Conservation (phyloP, 495 filamentous ascomycete species). For the Trichoderma asperelloides region DNA sequence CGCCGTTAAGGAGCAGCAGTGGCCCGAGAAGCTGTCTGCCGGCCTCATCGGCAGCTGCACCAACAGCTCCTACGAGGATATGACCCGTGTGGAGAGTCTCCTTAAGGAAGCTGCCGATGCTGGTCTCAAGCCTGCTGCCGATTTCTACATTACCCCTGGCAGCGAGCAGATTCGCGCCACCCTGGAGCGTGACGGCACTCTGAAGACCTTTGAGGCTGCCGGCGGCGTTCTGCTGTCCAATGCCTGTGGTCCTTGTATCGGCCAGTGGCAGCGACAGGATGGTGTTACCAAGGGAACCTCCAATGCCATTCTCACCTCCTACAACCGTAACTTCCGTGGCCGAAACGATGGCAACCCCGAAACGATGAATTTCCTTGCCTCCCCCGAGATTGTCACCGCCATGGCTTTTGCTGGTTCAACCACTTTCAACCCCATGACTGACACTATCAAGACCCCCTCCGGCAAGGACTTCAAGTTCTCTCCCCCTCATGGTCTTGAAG, state of each 20-base stretch:
- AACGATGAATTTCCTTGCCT: conserved; percentile 98
- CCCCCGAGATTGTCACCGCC: conserved; percentile 91
- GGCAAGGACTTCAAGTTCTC: conserved; percentile 80
- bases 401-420: conserved; percentile 88
- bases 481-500: conserved; percentile 67
- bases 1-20: conserved; percentile 70
- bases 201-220: conserved; percentile 77
- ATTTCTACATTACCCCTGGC: conserved; percentile 93
- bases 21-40: conserved; percentile 84
- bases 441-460: conserved; percentile 70
- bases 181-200: conserved; percentile 73
- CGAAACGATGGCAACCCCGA: conserved; percentile 92
- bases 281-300: conserved; percentile 67
- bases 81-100: conserved; percentile 86
- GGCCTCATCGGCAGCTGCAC: conserved; percentile 96
- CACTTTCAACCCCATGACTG: conserved; percentile 93
- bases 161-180: conserved; percentile 96
- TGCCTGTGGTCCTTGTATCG: conserved; percentile 92
- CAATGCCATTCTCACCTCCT: conserved; percentile 96
- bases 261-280: conserved; percentile 92
- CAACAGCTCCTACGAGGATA: conserved; percentile 97
- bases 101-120: conserved; percentile 82
- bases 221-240: conserved; percentile 89
- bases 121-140: conserved; percentile 76
- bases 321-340: conserved; percentile 97